Evolutionary conservation across 1,284 basidiomycete genomes (phyloP), one percentile per base, ranked within the genome.

Genomic region (Leccinum variabile): DNA sequence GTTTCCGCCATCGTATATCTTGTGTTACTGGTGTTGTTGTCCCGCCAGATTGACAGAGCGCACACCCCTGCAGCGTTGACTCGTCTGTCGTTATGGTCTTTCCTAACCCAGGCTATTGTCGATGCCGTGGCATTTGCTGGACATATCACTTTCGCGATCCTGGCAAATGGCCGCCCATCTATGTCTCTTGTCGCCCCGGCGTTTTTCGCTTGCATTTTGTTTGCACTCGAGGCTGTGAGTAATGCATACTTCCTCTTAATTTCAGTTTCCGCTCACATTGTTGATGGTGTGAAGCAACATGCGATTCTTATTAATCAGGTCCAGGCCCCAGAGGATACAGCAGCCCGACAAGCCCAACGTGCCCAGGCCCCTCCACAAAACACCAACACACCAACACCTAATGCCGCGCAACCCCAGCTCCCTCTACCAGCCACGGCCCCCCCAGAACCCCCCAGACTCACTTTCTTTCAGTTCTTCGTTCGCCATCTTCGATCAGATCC

Each of bases 71-170:
- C 89, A 1, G 87, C 88, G 3, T 80, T 95, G 25, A 86, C 89
- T 13, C 86, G 91, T 46, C 82, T 94, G 18, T 94, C 92, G 3
- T 79, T 90, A 3, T 94, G 91, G 87, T 84, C 88, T 0, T 92
- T 95, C 70, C 79, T 93, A 30, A 79, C 87, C 13, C 91, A 94
- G 74, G 84, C 88, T 9, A 83, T 89, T 2, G 83, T 91, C 13
- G 94, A 96, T 71, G 85, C 89, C 0, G 86, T 94, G 56, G 87
- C 91, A 1, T 95, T 95, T 71, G 89, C 90, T 28, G 89, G 89
- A 66, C 92, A 95, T 69, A 85, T 94, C 56, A 94, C 92, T 0
- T 88, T 95, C 62, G 91, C 90, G 3, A 88, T 95, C 57, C 78
- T 94, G 39, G 86, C 90, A 1, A 89, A 94, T 64, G 92, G 92